These are phyloP conservation scores for Penicillium canescens DNA, from an alignment of 495 filamentous ascomycete species.

Conservation along the genomic window DNA sequence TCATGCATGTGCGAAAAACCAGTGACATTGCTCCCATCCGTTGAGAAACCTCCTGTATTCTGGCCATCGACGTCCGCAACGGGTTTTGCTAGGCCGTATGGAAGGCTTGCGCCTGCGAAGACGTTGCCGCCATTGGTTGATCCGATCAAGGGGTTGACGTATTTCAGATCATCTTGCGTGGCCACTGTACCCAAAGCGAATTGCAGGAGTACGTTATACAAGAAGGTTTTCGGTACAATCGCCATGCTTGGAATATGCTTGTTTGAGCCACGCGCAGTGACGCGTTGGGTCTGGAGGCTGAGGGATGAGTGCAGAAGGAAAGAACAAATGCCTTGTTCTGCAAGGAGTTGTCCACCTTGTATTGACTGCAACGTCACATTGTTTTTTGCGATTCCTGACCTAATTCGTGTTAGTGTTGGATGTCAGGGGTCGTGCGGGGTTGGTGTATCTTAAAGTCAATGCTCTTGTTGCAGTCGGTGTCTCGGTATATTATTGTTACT, in stretches of 20 bases:
- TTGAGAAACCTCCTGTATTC: slow-evolving; percentile 71
- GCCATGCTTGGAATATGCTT: slow-evolving; percentile 1
- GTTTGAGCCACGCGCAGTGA: background rate
- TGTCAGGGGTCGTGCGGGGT: slow-evolving; percentile 4
- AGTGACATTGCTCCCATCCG: slow-evolving; percentile 61
- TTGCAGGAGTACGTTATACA: slow-evolving; percentile 3
- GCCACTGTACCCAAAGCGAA: slow-evolving; percentile 2
- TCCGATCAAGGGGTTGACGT: slow-evolving; percentile 56
- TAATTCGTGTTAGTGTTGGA: slow-evolving; percentile 3
- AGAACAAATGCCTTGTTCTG: background rate
- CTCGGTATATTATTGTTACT: no score
- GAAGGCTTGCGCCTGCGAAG: slow-evolving; percentile 72
- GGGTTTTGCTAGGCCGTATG: slow-evolving; percentile 74
- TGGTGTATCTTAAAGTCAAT: background rate
- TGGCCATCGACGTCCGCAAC: slow-evolving; percentile 67
- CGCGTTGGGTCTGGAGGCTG: background rate
- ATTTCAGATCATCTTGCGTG: slow-evolving; percentile 24
- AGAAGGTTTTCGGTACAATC: background rate
- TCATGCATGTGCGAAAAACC: slow-evolving; percentile 69
- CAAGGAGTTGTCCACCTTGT: background rate
- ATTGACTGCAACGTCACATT: slow-evolving; percentile 8
- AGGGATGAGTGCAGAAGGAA: slow-evolving; percentile 1
- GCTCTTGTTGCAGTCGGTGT: background rate
- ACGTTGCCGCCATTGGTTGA: slow-evolving; percentile 63
- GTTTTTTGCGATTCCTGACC: slow-evolving; percentile 1